These are phyloP conservation scores for Boletus pseudopeckii DNA, from an alignment of 768 basidiomycete genomes.

Conservation along the genomic window DNA sequence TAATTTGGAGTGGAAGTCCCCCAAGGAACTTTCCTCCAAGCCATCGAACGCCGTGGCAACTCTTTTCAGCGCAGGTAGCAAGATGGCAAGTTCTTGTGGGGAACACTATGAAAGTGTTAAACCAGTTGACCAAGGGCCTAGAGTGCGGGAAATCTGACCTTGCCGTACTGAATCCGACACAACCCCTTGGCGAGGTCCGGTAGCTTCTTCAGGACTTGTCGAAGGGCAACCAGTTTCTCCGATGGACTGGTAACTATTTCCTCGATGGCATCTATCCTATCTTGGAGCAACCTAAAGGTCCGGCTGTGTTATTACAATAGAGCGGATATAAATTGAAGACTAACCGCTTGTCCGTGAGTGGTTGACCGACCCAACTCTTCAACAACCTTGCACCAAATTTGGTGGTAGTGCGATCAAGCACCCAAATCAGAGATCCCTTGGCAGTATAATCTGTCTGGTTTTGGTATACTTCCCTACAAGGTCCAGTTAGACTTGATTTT, in stretches of 20 bases:
- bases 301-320: background rate
- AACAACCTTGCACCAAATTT: constrained; percentile 85
- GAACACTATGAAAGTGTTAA: constrained; percentile 52
- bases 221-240: constrained; percentile 61
- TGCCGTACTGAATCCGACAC: constrained; percentile 86
- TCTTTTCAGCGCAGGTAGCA: constrained; percentile 74
- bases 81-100: constrained; percentile 72
- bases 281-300: constrained; percentile 61
- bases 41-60: constrained; percentile 61
- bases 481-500: background rate
- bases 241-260: constrained; percentile 69
- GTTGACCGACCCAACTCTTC: constrained; percentile 82
- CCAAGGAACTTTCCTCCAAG: constrained; percentile 40
- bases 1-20: constrained; percentile 60
- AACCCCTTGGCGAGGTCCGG: constrained; percentile 88
- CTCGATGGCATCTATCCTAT: constrained; percentile 79
- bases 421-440: constrained; percentile 77
- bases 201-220: constrained; percentile 64
- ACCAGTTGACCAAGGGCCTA: background rate
- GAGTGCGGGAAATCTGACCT: constrained; percentile 45
- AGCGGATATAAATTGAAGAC: constrained; percentile 14
- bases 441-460: constrained; percentile 80
- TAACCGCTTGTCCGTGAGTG: constrained; percentile 70
- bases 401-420: constrained; percentile 84
- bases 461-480: constrained; percentile 74